Percentiles rank a stretch among this genome's conserved stretches.
These are phyloP conservation scores for Crithidia acanthocephali DNA, from an alignment of 208 protist species.

Conservation along the genomic window DNA sequence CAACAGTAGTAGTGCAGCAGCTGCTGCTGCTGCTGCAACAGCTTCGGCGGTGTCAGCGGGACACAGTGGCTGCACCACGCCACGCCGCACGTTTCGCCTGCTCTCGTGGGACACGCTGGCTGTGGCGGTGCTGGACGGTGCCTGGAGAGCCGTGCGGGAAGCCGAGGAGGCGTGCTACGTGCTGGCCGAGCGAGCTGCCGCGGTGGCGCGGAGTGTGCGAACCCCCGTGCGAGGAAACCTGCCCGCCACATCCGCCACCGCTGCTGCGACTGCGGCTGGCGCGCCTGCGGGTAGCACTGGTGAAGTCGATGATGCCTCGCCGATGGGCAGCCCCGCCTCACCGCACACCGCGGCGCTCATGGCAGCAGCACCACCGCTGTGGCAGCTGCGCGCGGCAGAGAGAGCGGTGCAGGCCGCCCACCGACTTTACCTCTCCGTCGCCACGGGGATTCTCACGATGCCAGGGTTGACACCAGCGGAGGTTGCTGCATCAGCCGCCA, in stretches of 20 bases:
- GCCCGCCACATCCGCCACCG: no score
- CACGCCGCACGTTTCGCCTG: constrained; percentile 5
- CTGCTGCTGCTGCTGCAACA: background rate
- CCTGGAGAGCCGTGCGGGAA: constrained; percentile 9
- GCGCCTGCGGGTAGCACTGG: no score
- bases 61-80: background rate
- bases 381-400: constrained; percentile 21
- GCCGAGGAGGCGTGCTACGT: constrained; percentile 27
- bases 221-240: background rate
- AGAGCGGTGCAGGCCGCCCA: constrained; percentile 17
- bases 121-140: constrained; percentile 30
- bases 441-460: background rate
- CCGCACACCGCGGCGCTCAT: background rate
- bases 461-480: background rate
- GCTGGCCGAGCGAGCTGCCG: background rate
- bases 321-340: background rate
- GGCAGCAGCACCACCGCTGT: background rate
- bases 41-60: background rate
- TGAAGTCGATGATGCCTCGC: background rate
- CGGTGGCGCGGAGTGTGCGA: background rate
- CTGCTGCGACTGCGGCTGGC: no score
- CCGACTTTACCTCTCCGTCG: constrained; percentile 22
- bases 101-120: constrained; percentile 31
- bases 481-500: background rate
- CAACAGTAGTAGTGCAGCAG: background rate